Conservation (phyloP, 2,329 filamentous ascomycete species). For the Chrysosphaeria jannelii region DNA sequence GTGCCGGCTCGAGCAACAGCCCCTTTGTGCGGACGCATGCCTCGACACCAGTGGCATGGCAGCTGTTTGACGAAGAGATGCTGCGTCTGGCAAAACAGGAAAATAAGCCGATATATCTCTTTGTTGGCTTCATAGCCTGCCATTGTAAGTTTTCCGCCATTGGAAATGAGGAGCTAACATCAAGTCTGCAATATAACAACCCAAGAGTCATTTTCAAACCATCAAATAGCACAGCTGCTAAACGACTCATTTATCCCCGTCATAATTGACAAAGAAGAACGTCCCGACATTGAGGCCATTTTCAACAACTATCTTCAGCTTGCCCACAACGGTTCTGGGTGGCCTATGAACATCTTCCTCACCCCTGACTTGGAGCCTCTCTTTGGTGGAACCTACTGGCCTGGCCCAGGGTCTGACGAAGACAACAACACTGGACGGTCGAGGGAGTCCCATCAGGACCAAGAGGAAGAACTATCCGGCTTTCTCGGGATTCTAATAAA, state of each 20-base stretch:
- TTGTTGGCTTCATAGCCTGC: slow-evolving; percentile 83
- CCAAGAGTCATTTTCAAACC: slow-evolving; percentile 67
- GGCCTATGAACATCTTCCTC: slow-evolving; percentile 90
- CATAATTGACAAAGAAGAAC: slow-evolving; percentile 77
- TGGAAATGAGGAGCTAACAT: no score
- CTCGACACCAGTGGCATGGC: slow-evolving; percentile 70
- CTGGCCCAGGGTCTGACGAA: slow-evolving; percentile 39
- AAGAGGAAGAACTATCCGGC: slow-evolving; percentile 29
- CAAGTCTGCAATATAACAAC: slow-evolving; percentile 72
- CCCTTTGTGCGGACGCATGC: slow-evolving; percentile 40
- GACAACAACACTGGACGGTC: no score
- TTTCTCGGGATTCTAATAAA: slow-evolving; percentile 66
- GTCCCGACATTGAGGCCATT: slow-evolving; percentile 77
- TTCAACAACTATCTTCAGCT: slow-evolving; percentile 98
- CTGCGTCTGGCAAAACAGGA: slow-evolving; percentile 47
- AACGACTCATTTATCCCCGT: slow-evolving; percentile 77
- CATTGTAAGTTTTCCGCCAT: slow-evolving; percentile 37
- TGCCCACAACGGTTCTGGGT: slow-evolving; percentile 66
- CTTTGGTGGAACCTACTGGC: slow-evolving; percentile 92
- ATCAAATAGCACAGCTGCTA: slow-evolving; percentile 48
- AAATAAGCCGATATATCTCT: slow-evolving; percentile 75
- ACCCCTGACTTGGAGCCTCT: slow-evolving; percentile 81
- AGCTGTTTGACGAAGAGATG: slow-evolving; percentile 53
- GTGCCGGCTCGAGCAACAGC: slow-evolving; percentile 13
- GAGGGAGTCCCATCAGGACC: slow-evolving; percentile 17